Base-by-base conservation (phyloP, 331 rosid genomes). In the Pyrus hybrid region DNA sequence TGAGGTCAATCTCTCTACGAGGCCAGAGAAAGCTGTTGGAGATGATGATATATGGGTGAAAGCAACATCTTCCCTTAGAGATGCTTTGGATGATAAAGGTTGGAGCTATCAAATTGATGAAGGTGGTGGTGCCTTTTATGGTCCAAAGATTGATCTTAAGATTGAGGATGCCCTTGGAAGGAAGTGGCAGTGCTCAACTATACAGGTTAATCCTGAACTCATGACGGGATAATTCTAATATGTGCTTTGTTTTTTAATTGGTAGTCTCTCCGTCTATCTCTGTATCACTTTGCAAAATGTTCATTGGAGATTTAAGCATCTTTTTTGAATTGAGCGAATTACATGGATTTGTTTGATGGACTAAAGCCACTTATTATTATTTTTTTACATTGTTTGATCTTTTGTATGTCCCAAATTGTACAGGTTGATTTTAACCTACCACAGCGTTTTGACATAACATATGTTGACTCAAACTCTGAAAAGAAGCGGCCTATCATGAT, bases 141-240 rank as follows among this genome's bases (percentile, higher is more conserved):
- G 99, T 8, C 99, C 99, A 18, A 94, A 94, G 88, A 94, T 94
- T 77, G 99, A 94, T 86, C 88, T 94, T 58, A 94, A 94, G 89
- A 94, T 94, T 75, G 97, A 92, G 86, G 99, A 94, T 83, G 99
- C 99, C 25, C 92, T 94, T 69, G 99, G 99, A 79, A 92, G 99
- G 87, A 92, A 90, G 92, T 94, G 99, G 99, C 99, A 94, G 75
- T 94, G 97, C 80, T 94, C 97, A 83, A 94, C 99, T 80, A 87
- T 94, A 73, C 97, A 94, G 96, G 99, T 71, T 87, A 86, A 80
- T 75, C 64, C 76, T 81, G 18, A 75, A 77, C 53, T 75, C 37
- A 18, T 26, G 45, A n/a, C 26, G 22, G 49, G 74, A 13, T 29
- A 70, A 74, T 70, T 58, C 65, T 56, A 35, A 51, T 23, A 18